Evolutionary conservation across 345 rosid species (phyloP), one percentile per base, ranked within the genome.

Genomic region (Acer yangbiense): DNA sequence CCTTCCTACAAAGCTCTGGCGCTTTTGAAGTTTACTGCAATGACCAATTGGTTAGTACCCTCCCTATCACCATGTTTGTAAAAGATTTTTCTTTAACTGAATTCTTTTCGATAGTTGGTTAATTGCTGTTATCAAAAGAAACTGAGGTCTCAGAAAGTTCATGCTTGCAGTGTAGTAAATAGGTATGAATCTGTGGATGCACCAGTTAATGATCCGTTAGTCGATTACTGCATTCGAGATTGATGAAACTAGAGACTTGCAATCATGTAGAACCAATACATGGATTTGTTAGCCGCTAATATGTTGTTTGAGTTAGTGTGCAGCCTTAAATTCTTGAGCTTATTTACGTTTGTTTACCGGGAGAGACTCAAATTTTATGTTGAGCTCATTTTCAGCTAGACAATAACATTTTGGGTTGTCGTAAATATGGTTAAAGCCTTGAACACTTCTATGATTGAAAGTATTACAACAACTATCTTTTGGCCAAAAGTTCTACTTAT

Each of bases 1-100:
- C 97, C 65, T 89, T 88, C 86, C 91, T 92, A 50, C 94, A 90
- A 81, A 87, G 94, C 86, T 90, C 94, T 8, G 98, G 97, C 63
- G 98, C 98, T 20, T 95, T 95, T 67, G 98, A 95, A 83, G 91
- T 93, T 78, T 77, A 57, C 80, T 89, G 86, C 87, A 88, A 92
- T 63, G 87, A 87, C 39, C 90, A 91, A 77, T 68, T 79, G 92
- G 98, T 95, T 25, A 81, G 92, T 86, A 7, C 32, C 64, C 23
- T 66, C 23, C 55, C 52, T 63, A 46, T 65, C 17, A 18, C 48
- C 25, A 17, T 71, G 25, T 58, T 20, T 23, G n/a, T 27, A 39
- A 58, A 9, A 46, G 13, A 46, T 10, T 46, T 46, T 46, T 10
- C 11, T 46, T 46, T 46, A 46, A 46, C 50, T 25, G 8, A 72